phyloP scores from a whole-genome alignment of 345 rosid genomes.

The Citrus reticulata region DNA sequence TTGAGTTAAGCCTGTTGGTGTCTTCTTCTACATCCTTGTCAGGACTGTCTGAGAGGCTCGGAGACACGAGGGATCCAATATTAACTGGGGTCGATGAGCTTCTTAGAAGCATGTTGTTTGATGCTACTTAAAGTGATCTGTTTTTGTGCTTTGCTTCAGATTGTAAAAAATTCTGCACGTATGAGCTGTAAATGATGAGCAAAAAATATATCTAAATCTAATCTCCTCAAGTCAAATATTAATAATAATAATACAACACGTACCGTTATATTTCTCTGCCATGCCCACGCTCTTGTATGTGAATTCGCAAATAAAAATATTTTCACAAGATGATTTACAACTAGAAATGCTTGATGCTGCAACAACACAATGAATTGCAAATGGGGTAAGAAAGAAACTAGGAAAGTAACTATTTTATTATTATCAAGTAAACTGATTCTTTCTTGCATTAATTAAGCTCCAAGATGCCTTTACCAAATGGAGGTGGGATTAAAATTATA shows the following conservation, averaged over 20 bases:
- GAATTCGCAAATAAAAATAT: background rate
- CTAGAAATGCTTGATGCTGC: background rate
- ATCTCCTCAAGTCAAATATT: background rate
- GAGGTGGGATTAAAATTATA: background rate
- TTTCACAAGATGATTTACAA: background rate
- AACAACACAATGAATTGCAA: background rate
- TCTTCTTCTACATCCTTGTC: slow-evolving; percentile 5
- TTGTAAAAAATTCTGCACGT: background rate
- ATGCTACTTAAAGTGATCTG: background rate
- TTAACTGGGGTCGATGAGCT: slow-evolving; percentile 24
- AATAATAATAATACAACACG: background rate
- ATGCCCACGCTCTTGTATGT: background rate
- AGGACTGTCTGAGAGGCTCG: slow-evolving; percentile 17
- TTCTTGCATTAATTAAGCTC: background rate
- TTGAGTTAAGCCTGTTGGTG: slow-evolving; percentile 1
- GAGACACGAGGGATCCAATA: slow-evolving; percentile 1
- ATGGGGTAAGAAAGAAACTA: background rate
- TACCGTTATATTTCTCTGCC: background rate
- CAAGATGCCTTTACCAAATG: background rate
- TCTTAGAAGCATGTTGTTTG: slow-evolving; percentile 21
- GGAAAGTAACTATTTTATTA: background rate
- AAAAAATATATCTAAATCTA: background rate
- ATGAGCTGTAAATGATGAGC: background rate
- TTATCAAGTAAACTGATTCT: background rate
- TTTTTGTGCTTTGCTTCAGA: background rate